Evolutionary conservation across 176 grass and related monocot genomes (phyloP).

Genomic region (Eleusine coracana): DNA sequence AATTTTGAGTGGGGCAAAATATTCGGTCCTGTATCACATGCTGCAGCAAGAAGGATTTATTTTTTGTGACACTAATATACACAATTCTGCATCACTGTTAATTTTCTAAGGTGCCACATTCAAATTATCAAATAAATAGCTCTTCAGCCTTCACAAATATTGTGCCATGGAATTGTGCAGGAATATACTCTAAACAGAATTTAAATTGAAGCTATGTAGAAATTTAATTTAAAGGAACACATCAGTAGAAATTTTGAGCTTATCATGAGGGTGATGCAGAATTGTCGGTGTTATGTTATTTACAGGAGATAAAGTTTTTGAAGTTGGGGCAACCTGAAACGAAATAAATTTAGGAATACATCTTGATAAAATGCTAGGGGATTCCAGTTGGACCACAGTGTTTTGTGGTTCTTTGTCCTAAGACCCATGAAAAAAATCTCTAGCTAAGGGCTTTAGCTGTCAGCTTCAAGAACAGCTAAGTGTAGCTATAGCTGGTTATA

Average conservation of each 20-base stretch:
- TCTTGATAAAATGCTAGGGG: background rate
- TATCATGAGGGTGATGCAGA: background rate
- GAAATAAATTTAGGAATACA: no score
- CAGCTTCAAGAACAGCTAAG: no score
- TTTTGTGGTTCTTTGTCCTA: background rate
- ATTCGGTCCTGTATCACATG: background rate
- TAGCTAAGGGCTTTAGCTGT: no score
- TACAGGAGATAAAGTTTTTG: no score
- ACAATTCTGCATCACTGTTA: background rate
- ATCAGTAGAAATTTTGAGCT: background rate
- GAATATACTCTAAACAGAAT: background rate
- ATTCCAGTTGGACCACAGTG: background rate
- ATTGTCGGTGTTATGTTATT: no score
- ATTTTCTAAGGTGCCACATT: background rate
- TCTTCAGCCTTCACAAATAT: slow-evolving; percentile 6
- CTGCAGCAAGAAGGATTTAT: background rate
- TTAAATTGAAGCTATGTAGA: background rate
- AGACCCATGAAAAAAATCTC: no score
- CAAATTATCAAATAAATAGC: background rate
- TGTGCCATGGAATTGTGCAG: background rate
- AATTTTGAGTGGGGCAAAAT: background rate
- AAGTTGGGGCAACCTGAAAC: no score
- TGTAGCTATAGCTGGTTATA: no score
- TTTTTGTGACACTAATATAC: background rate
- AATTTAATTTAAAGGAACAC: background rate